Conservation (phyloP, 345 rosid genomes). For the Lepidium africanum region DNA sequence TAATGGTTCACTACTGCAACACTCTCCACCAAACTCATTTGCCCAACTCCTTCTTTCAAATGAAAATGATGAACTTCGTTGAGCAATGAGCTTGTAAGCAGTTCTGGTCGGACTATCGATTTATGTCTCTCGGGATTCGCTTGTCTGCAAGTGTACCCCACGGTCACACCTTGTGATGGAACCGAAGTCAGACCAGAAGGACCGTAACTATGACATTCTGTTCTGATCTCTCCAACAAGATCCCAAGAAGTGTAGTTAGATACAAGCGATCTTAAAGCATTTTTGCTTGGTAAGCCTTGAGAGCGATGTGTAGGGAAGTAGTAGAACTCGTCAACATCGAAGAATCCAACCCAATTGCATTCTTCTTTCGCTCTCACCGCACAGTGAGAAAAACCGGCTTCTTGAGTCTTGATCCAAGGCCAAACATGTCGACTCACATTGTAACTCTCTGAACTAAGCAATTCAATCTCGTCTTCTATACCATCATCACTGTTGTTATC, state of each 20-base stretch:
- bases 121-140: conserved; percentile 86
- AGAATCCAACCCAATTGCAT: conserved; percentile 91
- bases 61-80: conserved; percentile 89
- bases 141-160: conserved; percentile 87
- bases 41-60: conserved; percentile 46
- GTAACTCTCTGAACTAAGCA: conserved; percentile 47
- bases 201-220: conserved; percentile 84
- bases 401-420: conserved; percentile 99
- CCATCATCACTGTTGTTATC: conserved; percentile 90
- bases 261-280: conserved; percentile 49
- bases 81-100: conserved; percentile 57
- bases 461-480: conserved; percentile 45
- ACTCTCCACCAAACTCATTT: conserved; percentile 61
- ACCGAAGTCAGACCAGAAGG: conserved; percentile 76
- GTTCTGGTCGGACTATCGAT: conserved; percentile 60
- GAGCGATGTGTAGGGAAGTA: conserved; percentile 50
- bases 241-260: conserved; percentile 62
- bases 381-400: conserved; percentile 96
- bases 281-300: conserved; percentile 38
- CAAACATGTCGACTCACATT: conserved; percentile 72
- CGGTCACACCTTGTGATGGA: conserved; percentile 72
- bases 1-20: conserved; percentile 74
- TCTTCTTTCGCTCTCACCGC: conserved; percentile 66
- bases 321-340: conserved; percentile 94
- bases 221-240: conserved; percentile 62